Evolutionary conservation across 2,329 filamentous ascomycete genomes (phyloP).

Genomic region (Fusarium nematophilum): DNA sequence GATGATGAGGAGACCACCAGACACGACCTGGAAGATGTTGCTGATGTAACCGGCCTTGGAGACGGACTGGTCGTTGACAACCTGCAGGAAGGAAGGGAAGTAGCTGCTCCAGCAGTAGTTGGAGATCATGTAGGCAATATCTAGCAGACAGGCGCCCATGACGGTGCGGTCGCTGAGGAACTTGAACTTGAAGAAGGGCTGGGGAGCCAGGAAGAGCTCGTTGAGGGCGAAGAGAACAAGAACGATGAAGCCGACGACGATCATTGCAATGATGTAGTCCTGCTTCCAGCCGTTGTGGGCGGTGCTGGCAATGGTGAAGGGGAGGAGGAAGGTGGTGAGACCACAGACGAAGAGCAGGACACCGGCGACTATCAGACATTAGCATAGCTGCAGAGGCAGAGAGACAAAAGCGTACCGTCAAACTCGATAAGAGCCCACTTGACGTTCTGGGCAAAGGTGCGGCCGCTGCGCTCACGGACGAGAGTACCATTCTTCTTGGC

Average conservation of each 20-base stretch:
- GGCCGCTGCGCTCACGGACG: slow-evolving; percentile 50
- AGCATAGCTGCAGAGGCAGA: slow-evolving; percentile 41
- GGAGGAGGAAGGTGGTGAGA: slow-evolving; percentile 66
- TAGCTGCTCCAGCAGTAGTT: slow-evolving; percentile 61
- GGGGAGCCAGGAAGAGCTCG: slow-evolving; percentile 65
- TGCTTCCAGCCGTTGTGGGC: slow-evolving; percentile 58
- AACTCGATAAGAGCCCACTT: slow-evolving; percentile 38
- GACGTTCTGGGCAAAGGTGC: slow-evolving; percentile 58
- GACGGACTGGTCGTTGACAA: slow-evolving; percentile 60
- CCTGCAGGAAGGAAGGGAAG: slow-evolving; percentile 63
- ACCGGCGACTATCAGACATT: slow-evolving; percentile 61
- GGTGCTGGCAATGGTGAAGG: slow-evolving; percentile 64
- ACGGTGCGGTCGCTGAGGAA: slow-evolving; percentile 62
- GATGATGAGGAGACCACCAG: slow-evolving; percentile 57
- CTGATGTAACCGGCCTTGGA: slow-evolving; percentile 60
- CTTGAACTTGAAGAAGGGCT: slow-evolving; percentile 66
- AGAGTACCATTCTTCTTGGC: slow-evolving; percentile 63
- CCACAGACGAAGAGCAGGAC: slow-evolving; percentile 63
- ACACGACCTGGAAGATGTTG: slow-evolving; percentile 61
- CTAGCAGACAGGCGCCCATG: slow-evolving; percentile 58
- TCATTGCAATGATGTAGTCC: slow-evolving; percentile 64
- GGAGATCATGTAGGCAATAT: slow-evolving; percentile 53
- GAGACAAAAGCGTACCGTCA: slow-evolving; percentile 40
- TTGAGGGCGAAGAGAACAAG: slow-evolving; percentile 63
- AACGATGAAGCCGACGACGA: slow-evolving; percentile 65